A percentile compares a stretch with the other conserved stretches of the same genome.
Conservation (phyloP, 805 yeast genomes). For the Cyberlindnera japonica region DNA sequence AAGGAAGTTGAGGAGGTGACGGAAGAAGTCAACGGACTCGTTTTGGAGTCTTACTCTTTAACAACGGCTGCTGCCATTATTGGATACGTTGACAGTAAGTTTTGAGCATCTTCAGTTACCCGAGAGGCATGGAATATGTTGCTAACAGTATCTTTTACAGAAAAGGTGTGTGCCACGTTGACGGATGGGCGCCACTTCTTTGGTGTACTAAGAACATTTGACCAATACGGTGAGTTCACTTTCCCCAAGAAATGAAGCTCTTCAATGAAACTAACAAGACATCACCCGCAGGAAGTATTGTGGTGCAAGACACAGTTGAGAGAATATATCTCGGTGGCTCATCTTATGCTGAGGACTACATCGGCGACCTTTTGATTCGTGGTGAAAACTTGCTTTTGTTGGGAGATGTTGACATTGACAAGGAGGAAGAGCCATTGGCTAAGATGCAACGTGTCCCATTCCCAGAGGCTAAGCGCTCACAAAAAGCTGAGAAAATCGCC, state of each 20-base stretch:
- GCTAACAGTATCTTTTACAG: conserved; percentile 21
- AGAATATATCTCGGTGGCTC: conserved; percentile 64
- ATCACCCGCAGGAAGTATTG: conserved; percentile 64
- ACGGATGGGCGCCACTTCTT: conserved; percentile 87
- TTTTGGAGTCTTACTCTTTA: conserved; percentile 75
- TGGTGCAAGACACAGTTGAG: conserved; percentile 86
- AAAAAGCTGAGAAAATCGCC: conserved; percentile 28
- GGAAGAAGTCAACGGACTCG: conserved; percentile 51
- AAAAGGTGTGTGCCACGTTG: conserved; percentile 73
- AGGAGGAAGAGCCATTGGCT: conserved; percentile 67
- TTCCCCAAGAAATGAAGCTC: too few species aligned
- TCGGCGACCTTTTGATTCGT: conserved; percentile 84
- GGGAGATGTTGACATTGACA: conserved; percentile 90
- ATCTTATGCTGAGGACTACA: conserved; percentile 67
- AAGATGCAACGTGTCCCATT: conserved; percentile 57
- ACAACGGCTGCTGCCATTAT: conserved; percentile 90
- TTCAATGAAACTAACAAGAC: neutral
- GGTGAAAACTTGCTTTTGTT: conserved; percentile 94
- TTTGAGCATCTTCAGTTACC: neutral
- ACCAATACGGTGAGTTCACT: conserved; percentile 60
- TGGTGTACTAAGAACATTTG: conserved; percentile 92
- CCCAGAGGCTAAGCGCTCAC: conserved; percentile 51
- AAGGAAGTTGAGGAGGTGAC: conserved; percentile 26
- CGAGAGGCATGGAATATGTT: neutral
- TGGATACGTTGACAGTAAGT: conserved; percentile 72